A percentile compares a stretch with the other conserved stretches of the same genome.
Conservation (phyloP, 805 yeast genomes). For the Wickerhamiella lipophila region DNA sequence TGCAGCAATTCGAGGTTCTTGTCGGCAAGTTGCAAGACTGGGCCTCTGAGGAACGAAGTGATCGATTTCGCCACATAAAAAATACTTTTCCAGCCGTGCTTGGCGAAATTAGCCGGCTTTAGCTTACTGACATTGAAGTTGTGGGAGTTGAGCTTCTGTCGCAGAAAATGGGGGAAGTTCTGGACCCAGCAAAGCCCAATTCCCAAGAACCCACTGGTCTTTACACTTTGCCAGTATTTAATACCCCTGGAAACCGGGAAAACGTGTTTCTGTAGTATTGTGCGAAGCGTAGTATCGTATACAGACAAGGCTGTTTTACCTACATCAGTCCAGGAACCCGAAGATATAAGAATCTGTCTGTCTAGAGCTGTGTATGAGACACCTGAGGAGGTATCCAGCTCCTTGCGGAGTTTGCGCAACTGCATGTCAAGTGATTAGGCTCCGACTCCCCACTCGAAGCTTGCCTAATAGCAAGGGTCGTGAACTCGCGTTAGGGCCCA, state of each 20-base stretch:
- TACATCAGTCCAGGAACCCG: slow-evolving; percentile 21
- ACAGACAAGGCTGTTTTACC: slow-evolving; percentile 19
- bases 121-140: slow-evolving; percentile 4
- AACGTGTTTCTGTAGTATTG: slow-evolving; percentile 15
- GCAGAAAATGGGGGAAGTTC: slow-evolving; percentile 13
- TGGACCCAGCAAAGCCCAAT: slow-evolving; percentile 17
- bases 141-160: not conserved
- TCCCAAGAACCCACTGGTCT: slow-evolving; percentile 2
- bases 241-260: slow-evolving; percentile 18
- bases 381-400: slow-evolving; percentile 8
- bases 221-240: slow-evolving; percentile 18
- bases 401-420: slow-evolving; percentile 4
- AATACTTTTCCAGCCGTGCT: not conserved
- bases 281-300: slow-evolving; percentile 12
- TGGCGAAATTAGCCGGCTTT: slow-evolving; percentile 3
- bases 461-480: not conserved
- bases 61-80: not conserved
- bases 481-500: not conserved
- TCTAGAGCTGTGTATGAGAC: slow-evolving; percentile 9
- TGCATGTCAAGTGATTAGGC: not conserved
- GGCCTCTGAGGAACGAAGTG: not conserved
- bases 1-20: not conserved
- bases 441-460: no score
- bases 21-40: slow-evolving; percentile 4
- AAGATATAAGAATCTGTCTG: slow-evolving; percentile 15